Base-by-base conservation (phyloP, 306 rosid genomes). In the Casuarina glauca region DNA sequence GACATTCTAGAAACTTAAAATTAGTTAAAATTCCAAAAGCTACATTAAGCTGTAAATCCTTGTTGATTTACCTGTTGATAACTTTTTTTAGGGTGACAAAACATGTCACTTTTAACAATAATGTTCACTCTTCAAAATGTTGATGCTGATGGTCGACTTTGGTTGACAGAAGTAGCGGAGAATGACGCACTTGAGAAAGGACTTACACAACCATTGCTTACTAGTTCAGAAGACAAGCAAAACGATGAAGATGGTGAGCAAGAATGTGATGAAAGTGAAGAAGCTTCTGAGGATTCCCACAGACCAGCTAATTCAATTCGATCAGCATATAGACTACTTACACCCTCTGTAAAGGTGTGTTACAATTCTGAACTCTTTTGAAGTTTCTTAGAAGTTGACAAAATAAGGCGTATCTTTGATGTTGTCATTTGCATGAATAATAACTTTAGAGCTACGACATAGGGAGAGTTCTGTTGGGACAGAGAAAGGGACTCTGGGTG, bases 331-430 rank as follows among this genome's bases (percentile, higher is more conserved):
- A 84, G 93, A 88, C 90, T 96, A 73, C 99, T 96, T 66, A 93
- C 99, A n/a, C 99, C 97, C 74, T 96, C 99, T 74, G 97, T 96
- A 62, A 96, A 96, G 97, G 99, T 96, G 88, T 74, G 81, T 53
- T 68, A 26, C 32, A 26, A 54, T 17, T 54, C 16, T 78, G 68
- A 50, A 52, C 67, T 75, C 61, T 67, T 26, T 26, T 26, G 32
- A 26, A 26, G 32, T 44, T 3, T 44, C 48, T 44, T 6, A 44
- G 8, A 44, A 44, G 8, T 44, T 44, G 48, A 44, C 8, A 44
- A 44, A 44, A 44, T 44, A 44, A 44, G 48, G 48, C 8, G 8
- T 44, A 44, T 4, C 48, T 44, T 44, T 44, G 48, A 44, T 44
- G 8, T 44, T 44, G 9, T 9, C 48, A 3, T 44, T 44, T 44